These are phyloP conservation scores for Ophiognomonia clavigignenti-juglandacearum DNA, from an alignment of 2,329 filamentous ascomycete species.

Conservation along the genomic window DNA sequence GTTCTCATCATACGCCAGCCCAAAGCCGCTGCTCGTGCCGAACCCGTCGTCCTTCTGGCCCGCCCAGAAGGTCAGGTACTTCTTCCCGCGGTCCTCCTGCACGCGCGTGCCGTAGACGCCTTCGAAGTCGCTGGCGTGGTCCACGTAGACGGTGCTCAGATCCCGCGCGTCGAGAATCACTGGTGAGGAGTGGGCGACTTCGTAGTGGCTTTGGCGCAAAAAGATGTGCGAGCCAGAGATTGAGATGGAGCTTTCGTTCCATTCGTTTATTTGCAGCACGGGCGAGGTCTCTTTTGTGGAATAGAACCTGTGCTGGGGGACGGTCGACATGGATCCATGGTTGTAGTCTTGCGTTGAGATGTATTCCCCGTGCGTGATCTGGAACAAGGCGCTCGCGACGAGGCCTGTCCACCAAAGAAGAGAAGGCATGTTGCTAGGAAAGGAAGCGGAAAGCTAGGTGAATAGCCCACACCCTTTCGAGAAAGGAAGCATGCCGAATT, in stretches of 20 bases:
- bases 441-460: no score
- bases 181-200: conserved; percentile 8
- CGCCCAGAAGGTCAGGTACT: conserved; percentile 19
- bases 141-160: conserved; percentile 17
- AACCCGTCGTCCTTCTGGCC: conserved; percentile 16
- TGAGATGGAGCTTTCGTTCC: conserved; percentile 18
- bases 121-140: conserved; percentile 16
- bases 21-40: conserved; percentile 2
- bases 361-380: neutral
- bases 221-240: conserved; percentile 19
- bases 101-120: conserved; percentile 18
- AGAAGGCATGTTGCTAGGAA: neutral
- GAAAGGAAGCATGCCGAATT: no score
- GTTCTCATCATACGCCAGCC: conserved; percentile 13
- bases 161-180: conserved; percentile 17
- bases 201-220: conserved; percentile 16
- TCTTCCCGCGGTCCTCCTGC: conserved; percentile 16
- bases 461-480: no score
- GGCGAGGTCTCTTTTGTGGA: conserved; percentile 14
- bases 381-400: neutral
- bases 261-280: conserved; percentile 15
- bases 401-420: neutral
- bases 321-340: conserved; percentile 9
- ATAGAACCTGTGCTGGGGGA: conserved; percentile 13
- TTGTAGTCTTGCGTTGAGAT: conserved; percentile 16